A percentile compares a stretch with the other conserved stretches of the same genome.
phyloP scores from a whole-genome alignment of 2,329 filamentous ascomycete species.

The Aspergillus fijiensis region DNA sequence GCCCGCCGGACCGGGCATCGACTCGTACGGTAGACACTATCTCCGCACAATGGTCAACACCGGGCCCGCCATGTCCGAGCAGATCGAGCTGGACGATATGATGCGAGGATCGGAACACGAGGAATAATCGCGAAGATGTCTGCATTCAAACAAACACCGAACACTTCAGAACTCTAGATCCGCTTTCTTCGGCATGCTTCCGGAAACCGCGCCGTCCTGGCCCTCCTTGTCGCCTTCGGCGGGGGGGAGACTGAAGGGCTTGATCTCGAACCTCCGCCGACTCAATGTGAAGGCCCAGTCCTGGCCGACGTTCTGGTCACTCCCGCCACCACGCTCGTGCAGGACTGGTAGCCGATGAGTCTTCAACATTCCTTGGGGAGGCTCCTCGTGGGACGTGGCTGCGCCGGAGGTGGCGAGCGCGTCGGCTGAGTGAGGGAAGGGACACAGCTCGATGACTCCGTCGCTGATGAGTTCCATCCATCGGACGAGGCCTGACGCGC shows the following conservation, averaged over 20 bases:
- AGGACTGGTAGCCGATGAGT: conserved; percentile 80
- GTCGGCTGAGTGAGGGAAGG: conserved; percentile 63
- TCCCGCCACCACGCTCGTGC: conserved; percentile 84
- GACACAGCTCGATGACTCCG: conserved; percentile 80
- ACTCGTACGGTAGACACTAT: conserved; percentile 57
- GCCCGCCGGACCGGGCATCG: conserved; percentile 43
- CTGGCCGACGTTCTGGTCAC: conserved; percentile 68
- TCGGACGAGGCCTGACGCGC: conserved; percentile 70
- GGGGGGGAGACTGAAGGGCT: conserved; percentile 85
- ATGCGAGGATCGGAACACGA: conserved; percentile 46
- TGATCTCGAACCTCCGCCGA: conserved; percentile 77
- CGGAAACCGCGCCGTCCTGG: conserved; percentile 49
- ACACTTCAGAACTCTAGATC: conserved; percentile 69
- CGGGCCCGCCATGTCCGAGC: conserved; percentile 57
- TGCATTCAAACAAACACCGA: conserved; percentile 5
- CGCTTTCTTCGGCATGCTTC: conserved; percentile 58
- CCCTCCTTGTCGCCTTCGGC: conserved; percentile 71
- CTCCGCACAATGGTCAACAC: conserved; percentile 57
- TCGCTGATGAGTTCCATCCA: conserved; percentile 86
- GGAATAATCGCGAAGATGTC: conserved; percentile 25
- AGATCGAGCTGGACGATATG: conserved; percentile 64
- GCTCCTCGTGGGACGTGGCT: conserved; percentile 64
- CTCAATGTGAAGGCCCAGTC: conserved; percentile 91
- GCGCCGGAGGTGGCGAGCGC: conserved; percentile 53
- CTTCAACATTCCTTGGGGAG: conserved; percentile 80